Evolutionary conservation across 768 basidiomycete genomes (phyloP), one percentile per base, ranked within the genome.

Genomic region (Kwoniella heveanensis): DNA sequence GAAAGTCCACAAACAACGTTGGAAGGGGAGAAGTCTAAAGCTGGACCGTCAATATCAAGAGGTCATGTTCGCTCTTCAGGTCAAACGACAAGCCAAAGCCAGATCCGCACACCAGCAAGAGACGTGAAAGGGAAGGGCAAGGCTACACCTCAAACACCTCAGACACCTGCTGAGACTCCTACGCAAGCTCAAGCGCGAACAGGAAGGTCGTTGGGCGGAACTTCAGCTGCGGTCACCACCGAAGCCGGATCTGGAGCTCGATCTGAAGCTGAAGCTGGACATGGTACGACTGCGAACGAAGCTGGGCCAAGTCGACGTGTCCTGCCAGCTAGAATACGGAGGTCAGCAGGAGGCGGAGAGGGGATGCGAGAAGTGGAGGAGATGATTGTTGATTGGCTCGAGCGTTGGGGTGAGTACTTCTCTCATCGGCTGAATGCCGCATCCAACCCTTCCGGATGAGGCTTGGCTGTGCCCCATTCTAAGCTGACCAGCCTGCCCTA

Each of bases 361-460:
- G 90, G 91, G 60, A 88, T 81, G 64, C 87, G 87, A 76, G 89
- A 91, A 77, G 83, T 88, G 19, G 92, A 94, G 82, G 71, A 86
- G 58, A 87, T 91, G 86, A 90, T 94, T 77, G 80, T 92, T 67
- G 91, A 92, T 70, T 88, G 88, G 66, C 84, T 88, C 72, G 86
- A 86, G 55, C 66, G 78, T 25, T 81, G 86, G 86, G 80, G 88
- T 86, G 83, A 82, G 92, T 92, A 77, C 19, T 26, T 8, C 8
- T 21, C 21, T 21, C 32, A 32, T 32, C n/a, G 32, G 13, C 32
- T 32, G 32, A 5, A 32, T 5, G 5, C 32, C 32, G 13, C 13
- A 13, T 32, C 13, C 7, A 32, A 13, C 32, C 32, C 32, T 6
- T 6, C 32, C 32, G 32, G 32, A 32, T 13, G 5, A 32, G 13